These are phyloP conservation scores for Globisporangium iwayamae DNA, from an alignment of 352 stramenopile species.

Conservation along the genomic window DNA sequence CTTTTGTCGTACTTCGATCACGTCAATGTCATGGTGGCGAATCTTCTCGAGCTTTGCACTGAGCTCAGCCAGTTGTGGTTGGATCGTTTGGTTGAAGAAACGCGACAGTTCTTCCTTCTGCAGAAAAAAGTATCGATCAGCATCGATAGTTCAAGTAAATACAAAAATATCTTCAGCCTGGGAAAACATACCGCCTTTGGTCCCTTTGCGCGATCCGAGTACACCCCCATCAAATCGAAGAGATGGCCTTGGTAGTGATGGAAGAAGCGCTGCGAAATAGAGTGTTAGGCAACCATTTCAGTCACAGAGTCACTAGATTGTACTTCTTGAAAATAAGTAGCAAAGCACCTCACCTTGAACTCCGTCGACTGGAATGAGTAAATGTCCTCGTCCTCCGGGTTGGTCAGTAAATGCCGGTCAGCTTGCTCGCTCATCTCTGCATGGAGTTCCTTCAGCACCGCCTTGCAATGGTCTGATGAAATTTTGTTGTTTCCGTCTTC, in stretches of 20 bases:
- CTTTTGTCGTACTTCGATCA: constrained; percentile 30
- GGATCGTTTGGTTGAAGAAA: constrained; percentile 62
- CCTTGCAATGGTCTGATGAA: constrained; percentile 57
- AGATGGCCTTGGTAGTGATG: constrained; percentile 66
- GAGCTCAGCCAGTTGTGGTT: constrained; percentile 44
- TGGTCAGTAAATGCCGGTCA: constrained; percentile 41
- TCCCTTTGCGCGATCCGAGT: constrained; percentile 61
- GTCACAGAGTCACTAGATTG: neutral
- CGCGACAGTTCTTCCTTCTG: constrained; percentile 64
- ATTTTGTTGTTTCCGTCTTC: constrained; percentile 71
- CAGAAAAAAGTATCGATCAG: neutral
- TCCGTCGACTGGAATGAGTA: constrained; percentile 65
- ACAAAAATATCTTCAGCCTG: neutral
- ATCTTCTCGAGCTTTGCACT: constrained; percentile 60
- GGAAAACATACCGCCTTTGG: constrained; percentile 41
- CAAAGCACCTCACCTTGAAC: constrained; percentile 50
- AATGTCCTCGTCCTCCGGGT: constrained; percentile 44
- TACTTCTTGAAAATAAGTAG: neutral
- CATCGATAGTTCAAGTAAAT: neutral
- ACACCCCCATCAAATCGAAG: constrained; percentile 66
- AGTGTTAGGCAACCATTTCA: neutral
- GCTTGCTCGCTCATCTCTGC: constrained; percentile 55
- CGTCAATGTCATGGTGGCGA: constrained; percentile 48
- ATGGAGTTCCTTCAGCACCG: constrained; percentile 53
- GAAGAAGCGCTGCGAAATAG: constrained; percentile 53